A percentile compares a stretch with the other conserved stretches of the same genome.
These are phyloP conservation scores for Phyllosticta citrichinensis DNA, from an alignment of 2,329 filamentous ascomycete genomes.

Conservation along the genomic window DNA sequence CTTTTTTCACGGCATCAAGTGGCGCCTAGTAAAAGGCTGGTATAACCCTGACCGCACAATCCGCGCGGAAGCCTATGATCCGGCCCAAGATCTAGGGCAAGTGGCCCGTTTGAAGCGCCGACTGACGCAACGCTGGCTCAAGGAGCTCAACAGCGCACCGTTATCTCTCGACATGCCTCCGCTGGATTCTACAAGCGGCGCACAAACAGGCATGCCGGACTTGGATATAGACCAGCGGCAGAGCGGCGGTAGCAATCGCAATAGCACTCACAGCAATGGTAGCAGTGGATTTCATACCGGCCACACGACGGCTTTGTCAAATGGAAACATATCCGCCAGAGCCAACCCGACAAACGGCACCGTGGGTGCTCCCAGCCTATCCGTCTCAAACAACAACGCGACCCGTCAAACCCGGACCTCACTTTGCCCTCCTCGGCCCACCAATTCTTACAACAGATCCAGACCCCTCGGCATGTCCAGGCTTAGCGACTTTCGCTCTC, in stretches of 20 bases:
- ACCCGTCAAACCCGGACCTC: background rate
- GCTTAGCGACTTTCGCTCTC: background rate
- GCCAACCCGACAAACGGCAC: background rate
- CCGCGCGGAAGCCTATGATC: slow-evolving; percentile 20
- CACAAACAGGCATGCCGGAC: background rate
- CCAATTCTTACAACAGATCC: background rate
- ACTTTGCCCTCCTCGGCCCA: background rate
- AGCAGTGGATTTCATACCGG: background rate
- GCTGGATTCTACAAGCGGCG: background rate
- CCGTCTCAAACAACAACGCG: background rate
- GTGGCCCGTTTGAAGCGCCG: slow-evolving; percentile 30
- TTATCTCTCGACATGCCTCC: background rate
- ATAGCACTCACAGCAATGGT: background rate
- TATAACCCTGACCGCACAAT: slow-evolving; percentile 34
- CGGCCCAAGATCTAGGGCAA: slow-evolving; percentile 29
- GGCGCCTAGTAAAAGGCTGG: slow-evolving; percentile 39
- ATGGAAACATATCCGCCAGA: background rate
- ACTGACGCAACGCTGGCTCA: slow-evolving; percentile 34
- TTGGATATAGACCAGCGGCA: background rate
- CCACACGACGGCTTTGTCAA: background rate
- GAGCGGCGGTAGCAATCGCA: background rate
- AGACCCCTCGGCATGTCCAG: background rate
- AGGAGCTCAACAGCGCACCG: background rate
- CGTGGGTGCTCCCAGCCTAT: background rate
- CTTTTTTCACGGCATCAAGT: slow-evolving; percentile 33